phyloP scores from a whole-genome alignment of 345 rosid genomes.

The Anacardium occidentale region DNA sequence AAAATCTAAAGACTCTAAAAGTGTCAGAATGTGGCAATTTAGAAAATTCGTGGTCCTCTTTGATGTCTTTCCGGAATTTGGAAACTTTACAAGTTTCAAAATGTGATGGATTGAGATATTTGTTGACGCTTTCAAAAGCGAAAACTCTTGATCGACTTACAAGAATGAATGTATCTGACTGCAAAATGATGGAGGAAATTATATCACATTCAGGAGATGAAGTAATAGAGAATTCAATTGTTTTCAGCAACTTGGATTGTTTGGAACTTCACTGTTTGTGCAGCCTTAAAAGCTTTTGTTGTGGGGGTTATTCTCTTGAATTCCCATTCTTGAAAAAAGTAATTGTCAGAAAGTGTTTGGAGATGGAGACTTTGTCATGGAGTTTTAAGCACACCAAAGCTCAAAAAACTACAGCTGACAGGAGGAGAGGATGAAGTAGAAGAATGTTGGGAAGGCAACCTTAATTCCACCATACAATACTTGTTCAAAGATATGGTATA shows the following conservation, averaged over 20 bases:
- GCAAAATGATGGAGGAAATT: not conserved
- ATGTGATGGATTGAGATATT: not conserved
- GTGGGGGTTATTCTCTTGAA: not conserved
- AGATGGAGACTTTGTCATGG: not conserved
- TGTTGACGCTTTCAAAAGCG: not conserved
- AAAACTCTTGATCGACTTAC: not conserved
- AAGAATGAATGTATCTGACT: too few species aligned
- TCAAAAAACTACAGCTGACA: not conserved
- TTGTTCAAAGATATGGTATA: too few species aligned
- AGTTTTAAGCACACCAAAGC: not conserved
- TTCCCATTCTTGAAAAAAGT: not conserved
- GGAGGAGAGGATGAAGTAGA: too few species aligned
- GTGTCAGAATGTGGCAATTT: not conserved
- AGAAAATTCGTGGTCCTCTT: constrained; percentile 7
- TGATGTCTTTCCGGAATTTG: not conserved
- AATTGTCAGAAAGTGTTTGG: not conserved
- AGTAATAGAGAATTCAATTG: not conserved
- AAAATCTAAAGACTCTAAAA: not conserved
- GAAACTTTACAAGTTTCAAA: not conserved
- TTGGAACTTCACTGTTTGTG: not conserved
- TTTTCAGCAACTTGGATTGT: not conserved
- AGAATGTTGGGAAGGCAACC: too few species aligned
- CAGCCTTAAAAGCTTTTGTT: not conserved
- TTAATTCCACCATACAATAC: too few species aligned
- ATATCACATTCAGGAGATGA: not conserved